Conservation (phyloP, 2,329 filamentous ascomycete species). For the Akanthomyces lecanii region DNA sequence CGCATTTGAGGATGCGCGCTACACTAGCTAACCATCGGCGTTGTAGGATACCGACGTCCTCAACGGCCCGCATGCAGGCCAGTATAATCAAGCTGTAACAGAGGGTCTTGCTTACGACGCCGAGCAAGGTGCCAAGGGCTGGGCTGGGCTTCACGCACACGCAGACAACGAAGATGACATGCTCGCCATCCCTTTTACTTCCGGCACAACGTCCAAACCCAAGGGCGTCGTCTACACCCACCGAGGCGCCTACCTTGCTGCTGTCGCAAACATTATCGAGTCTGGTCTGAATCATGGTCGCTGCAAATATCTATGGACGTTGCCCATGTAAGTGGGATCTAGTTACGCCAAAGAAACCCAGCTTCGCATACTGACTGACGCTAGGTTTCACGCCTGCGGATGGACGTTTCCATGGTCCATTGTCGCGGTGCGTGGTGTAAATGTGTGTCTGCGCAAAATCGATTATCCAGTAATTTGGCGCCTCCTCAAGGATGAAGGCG, state of each 20-base stretch:
- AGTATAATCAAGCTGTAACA: constrained; percentile 76
- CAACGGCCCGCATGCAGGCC: constrained; percentile 68
- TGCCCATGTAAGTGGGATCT: constrained; percentile 72
- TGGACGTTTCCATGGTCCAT: constrained; percentile 93
- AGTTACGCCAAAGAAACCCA: too few relatives aligned
- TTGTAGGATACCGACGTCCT: constrained; percentile 70
- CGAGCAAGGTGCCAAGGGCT: constrained; percentile 63
- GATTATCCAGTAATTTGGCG: constrained; percentile 93
- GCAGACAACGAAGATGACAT: constrained; percentile 71
- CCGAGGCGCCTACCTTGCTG: constrained; percentile 78
- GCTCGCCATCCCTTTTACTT: constrained; percentile 88
- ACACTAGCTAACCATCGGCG: not conserved
- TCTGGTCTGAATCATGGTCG: constrained; percentile 73
- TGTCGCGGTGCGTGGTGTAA: constrained; percentile 89
- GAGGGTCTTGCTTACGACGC: constrained; percentile 74
- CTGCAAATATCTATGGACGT: constrained; percentile 83
- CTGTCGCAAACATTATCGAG: constrained; percentile 83
- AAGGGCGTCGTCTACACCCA: constrained; percentile 95
- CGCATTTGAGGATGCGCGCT: not conserved
- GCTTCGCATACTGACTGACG: not conserved
- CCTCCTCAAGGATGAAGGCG: constrained; percentile 75
- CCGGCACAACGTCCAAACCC: constrained; percentile 83
- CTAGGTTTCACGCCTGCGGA: constrained; percentile 61
- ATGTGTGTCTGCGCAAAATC: constrained; percentile 91
- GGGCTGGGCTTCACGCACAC: constrained; percentile 70